These are phyloP conservation scores for Rhynchosporium graminicola DNA, from an alignment of 2,329 filamentous ascomycete species.

Conservation along the genomic window DNA sequence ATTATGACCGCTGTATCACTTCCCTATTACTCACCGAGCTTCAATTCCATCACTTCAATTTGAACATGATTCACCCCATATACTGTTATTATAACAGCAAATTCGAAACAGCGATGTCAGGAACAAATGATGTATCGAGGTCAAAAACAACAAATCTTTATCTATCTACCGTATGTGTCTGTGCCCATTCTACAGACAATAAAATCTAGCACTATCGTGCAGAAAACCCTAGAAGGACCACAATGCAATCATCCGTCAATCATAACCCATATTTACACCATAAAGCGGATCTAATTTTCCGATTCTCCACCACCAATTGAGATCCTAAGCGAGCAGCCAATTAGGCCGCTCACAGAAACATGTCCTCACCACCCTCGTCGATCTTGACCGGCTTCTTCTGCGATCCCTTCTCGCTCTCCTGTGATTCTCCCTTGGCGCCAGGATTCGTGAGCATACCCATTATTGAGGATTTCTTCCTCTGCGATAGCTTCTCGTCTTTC, in stretches of 20 bases:
- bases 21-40: no score
- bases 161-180: background rate
- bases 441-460: constrained; percentile 20
- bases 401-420: background rate
- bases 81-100: no score
- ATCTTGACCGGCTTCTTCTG: constrained; percentile 1
- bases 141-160: background rate
- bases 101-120: background rate
- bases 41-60: no score
- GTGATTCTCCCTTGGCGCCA: background rate
- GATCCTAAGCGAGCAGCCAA: background rate
- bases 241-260: constrained; percentile 4
- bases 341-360: background rate
- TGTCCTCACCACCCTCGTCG: background rate
- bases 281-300: background rate
- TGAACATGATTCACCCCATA: no score
- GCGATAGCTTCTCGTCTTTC: constrained; percentile 18
- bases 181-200: background rate
- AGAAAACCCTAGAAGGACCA: background rate
- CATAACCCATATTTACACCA: constrained; percentile 8
- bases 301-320: background rate
- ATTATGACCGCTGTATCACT: no score
- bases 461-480: constrained; percentile 23
- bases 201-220: background rate
- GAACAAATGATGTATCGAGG: background rate